phyloP scores from a whole-genome alignment of 768 basidiomycete species.

The Russula ochroleuca region DNA sequence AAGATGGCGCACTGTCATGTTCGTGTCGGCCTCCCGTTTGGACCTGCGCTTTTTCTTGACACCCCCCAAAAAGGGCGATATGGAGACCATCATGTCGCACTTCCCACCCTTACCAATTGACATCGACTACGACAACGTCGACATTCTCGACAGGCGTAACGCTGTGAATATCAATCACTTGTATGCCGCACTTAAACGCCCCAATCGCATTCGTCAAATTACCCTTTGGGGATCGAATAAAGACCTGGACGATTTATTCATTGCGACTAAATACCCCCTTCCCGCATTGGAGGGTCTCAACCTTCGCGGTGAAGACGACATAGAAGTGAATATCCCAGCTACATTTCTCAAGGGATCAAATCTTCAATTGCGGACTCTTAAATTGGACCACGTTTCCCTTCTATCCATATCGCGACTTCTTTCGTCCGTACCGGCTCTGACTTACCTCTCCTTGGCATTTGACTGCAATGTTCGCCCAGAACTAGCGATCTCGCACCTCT shows the following conservation, averaged over 20 bases:
- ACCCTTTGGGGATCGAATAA: not conserved
- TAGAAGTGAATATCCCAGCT: accelerated
- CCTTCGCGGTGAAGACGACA: not conserved
- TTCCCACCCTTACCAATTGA: too few relatives aligned
- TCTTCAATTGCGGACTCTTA: not conserved
- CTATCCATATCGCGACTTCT: not conserved
- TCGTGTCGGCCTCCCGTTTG: not conserved
- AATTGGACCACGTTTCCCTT: not conserved
- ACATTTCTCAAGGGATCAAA: not conserved
- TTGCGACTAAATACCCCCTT: not conserved
- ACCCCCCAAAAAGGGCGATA: too few relatives aligned
- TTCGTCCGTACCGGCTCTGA: not conserved
- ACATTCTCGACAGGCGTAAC: too few relatives aligned
- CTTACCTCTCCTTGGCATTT: not conserved
- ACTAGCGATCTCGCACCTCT: not conserved
- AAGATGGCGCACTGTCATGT: slow-evolving; percentile 4
- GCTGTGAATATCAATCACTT: not conserved
- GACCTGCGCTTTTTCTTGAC: too few relatives aligned
- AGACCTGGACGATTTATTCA: not conserved
- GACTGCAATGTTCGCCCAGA: not conserved
- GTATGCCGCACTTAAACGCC: not conserved
- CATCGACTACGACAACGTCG: too few relatives aligned
- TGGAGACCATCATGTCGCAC: too few relatives aligned
- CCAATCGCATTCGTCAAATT: not conserved
- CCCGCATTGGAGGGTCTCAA: slow-evolving; percentile 8